These are phyloP conservation scores for Neltuma alba DNA, from an alignment of 306 rosid species.

Conservation along the genomic window DNA sequence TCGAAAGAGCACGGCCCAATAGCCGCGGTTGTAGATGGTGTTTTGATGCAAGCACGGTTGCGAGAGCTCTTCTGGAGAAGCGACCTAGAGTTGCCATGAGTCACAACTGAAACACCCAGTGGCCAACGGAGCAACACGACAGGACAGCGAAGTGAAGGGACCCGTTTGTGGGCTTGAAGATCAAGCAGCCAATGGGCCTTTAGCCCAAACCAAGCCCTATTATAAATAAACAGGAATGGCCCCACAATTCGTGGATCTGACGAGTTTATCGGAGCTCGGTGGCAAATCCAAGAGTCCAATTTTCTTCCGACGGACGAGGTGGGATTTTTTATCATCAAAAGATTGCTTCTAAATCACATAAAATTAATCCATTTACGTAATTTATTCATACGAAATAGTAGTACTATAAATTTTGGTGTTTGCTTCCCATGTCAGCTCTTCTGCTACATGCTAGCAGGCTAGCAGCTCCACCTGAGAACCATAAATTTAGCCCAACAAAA, in stretches of 20 bases:
- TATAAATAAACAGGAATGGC: neutral
- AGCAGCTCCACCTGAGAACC: too few relatives aligned
- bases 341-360: too few relatives aligned
- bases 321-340: too few relatives aligned
- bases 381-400: too few relatives aligned
- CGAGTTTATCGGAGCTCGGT: neutral
- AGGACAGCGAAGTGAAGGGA: slow-evolving; percentile 1
- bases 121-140: neutral
- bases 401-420: too few relatives aligned
- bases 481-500: too few relatives aligned
- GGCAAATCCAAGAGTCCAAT: too few relatives aligned
- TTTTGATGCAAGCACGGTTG: slow-evolving; percentile 39
- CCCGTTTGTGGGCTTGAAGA: slow-evolving; percentile 4
- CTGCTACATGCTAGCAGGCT: too few relatives aligned
- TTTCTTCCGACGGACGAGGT: too few relatives aligned
- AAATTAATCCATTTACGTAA: too few relatives aligned
- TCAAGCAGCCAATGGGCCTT: neutral
- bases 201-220: neutral
- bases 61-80: slow-evolving; percentile 64
- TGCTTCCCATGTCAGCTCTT: too few relatives aligned
- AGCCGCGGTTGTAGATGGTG: slow-evolving; percentile 34
- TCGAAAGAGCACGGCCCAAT: slow-evolving; percentile 49
- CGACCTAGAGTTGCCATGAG: slow-evolving; percentile 78
- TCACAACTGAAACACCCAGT: neutral
- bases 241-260: neutral